Evolutionary conservation across 23 red algal species (phyloP), one percentile per base, ranked within the genome.

Genomic region (Gracilaria domingensis): DNA sequence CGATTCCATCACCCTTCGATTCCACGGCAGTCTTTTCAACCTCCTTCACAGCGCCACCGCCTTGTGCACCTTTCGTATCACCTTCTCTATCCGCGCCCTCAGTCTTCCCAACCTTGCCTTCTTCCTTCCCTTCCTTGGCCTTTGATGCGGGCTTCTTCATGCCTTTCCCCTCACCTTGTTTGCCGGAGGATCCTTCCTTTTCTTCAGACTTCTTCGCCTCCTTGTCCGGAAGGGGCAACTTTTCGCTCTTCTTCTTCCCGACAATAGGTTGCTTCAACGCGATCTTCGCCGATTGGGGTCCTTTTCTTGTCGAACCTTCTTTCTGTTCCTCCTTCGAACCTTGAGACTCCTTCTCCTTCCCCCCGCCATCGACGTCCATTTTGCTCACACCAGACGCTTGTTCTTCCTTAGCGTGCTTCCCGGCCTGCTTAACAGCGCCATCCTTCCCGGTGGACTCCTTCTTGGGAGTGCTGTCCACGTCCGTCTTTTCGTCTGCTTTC

Each of bases 321-420:
- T 34, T 69, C 12, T 69, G 4, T 20, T 36, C 32, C 64, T 69
- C 26, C 33, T 69, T 69, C 64, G 20, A 38, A 37, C 16, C 64
- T 69, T 77, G 35, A 25, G 21, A 25, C n/a, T 50, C 21, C 16
- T 28, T 26, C 20, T 5, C 42, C 7, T 51, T 77, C 34, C 28
- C 28, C 38, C 3, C 14, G 2, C 17, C 18, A 48, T 50, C 42
- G 8, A 23, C 40, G 23, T 51, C 39, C 21, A 2, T 30, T 37
- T 50, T 51, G 1, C 28, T 30, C 21, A 9, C 21, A 42, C 4
- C 39, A 50, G 38, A 28, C 38, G 8, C n/a, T 30, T 51, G 8
- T 13, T 77, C 45, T 28, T 49, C 39, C 42, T 77, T 51, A 34
- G 18, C 72, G 72, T 77, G 20, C 34, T 77, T 77, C 72, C 50